These are phyloP conservation scores for Drosera spatulata DNA, from an alignment of 179 eudicot genomes.

Conservation along the genomic window DNA sequence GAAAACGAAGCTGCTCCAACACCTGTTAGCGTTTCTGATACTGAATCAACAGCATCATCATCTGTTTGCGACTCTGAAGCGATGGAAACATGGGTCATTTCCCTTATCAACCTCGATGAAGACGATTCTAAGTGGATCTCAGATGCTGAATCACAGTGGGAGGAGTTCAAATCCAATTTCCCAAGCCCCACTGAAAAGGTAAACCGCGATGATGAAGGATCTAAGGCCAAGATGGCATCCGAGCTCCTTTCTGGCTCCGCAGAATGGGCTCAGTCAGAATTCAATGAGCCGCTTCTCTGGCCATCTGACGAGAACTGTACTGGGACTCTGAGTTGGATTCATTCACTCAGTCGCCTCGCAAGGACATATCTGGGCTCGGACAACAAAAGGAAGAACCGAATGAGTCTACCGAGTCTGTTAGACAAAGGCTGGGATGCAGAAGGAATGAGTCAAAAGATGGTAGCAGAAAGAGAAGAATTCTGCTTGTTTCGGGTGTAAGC, in stretches of 20 bases:
- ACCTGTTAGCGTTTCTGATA: neutral
- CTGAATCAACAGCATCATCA: neutral
- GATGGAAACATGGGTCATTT: neutral
- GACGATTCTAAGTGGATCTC: slow-evolving; percentile 10
- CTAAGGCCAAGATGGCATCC: slow-evolving; percentile 4
- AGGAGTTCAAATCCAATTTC: slow-evolving; percentile 6
- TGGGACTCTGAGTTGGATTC: slow-evolving; percentile 1
- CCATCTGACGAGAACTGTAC: neutral
- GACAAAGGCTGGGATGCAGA: neutral
- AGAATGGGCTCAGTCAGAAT: neutral
- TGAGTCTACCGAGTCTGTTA: neutral
- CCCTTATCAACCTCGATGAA: slow-evolving; percentile 7
- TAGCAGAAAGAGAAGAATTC: slow-evolving; percentile 11
- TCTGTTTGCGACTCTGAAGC: neutral
- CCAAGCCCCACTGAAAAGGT: slow-evolving; percentile 10
- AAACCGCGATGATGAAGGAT: neutral
- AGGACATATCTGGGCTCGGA: neutral
- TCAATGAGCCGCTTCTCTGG: neutral
- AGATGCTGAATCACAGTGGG: neutral
- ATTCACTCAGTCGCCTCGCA: slow-evolving; percentile 8
- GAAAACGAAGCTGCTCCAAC: slow-evolving; percentile 5
- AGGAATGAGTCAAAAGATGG: slow-evolving; percentile 11
- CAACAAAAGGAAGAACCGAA: neutral
- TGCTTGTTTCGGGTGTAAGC: slow-evolving; percentile 24
- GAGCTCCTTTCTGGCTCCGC: neutral